These are phyloP conservation scores for Pseudogymnoascus sp. DNA, from an alignment of 2,329 filamentous ascomycete genomes.

Conservation along the genomic window DNA sequence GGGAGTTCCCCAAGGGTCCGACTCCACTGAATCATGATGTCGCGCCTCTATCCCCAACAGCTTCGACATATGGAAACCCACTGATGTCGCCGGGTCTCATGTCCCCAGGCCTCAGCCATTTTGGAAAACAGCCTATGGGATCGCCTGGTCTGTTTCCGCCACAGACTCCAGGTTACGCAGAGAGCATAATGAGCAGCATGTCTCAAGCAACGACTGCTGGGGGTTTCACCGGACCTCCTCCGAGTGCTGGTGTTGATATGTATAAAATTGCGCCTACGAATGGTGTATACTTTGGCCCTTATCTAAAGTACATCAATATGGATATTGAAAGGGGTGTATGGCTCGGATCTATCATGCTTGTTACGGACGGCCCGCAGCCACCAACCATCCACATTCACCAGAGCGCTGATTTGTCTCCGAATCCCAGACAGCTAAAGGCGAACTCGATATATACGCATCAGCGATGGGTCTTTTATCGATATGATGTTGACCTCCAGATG, in stretches of 20 bases:
- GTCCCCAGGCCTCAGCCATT: slow-evolving; percentile 52
- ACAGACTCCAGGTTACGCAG: slow-evolving; percentile 74
- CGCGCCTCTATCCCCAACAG: slow-evolving; percentile 73
- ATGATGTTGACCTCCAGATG: slow-evolving; percentile 87
- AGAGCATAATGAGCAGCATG: slow-evolving; percentile 77
- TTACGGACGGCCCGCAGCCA: slow-evolving; percentile 84
- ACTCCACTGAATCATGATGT: slow-evolving; percentile 81
- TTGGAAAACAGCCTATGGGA: slow-evolving; percentile 59
- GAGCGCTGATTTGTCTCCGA: slow-evolving; percentile 83
- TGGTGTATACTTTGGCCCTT: slow-evolving; percentile 95
- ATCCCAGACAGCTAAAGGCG: slow-evolving; percentile 77
- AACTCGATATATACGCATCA: slow-evolving; percentile 83
- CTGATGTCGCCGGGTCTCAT: slow-evolving; percentile 59
- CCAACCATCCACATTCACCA: slow-evolving; percentile 95
- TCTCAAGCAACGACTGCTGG: slow-evolving; percentile 65
- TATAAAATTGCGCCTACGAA: slow-evolving; percentile 93
- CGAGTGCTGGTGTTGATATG: slow-evolving; percentile 81
- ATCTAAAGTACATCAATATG: slow-evolving; percentile 95
- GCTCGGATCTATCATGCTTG: slow-evolving; percentile 87
- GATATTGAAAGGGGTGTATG: slow-evolving; percentile 84
- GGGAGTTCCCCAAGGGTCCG: slow-evolving; percentile 96
- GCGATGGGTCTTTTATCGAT: slow-evolving; percentile 92
- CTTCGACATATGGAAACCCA: slow-evolving; percentile 69
- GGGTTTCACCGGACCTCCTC: slow-evolving; percentile 86
- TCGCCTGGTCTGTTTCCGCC: slow-evolving; percentile 74